Evolutionary conservation across 129 eudicot species (phyloP), one percentile per base, ranked within the genome.

Genomic region (Daucus carota): DNA sequence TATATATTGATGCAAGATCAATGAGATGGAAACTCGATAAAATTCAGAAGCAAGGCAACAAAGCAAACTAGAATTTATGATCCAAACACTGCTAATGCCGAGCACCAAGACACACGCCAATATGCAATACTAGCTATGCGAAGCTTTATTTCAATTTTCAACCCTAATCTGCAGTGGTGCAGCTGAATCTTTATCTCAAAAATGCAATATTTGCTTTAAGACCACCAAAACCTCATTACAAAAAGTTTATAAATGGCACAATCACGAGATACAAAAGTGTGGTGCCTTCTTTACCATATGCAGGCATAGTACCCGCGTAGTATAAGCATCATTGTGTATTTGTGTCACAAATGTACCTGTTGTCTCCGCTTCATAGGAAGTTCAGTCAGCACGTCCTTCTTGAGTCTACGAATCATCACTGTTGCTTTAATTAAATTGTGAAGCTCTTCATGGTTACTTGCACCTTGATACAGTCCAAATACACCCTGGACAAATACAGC

Each of bases 381-480:
- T 87, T 94, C 96, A 80, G 92, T 57, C 45, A 94, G 96, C 76
- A 94, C 99, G 31, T 94, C 97, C 78, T 89, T 94, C 82, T 94
- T 94, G 38, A 94, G 96, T 80, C 97, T 91, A 47, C 99, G 99
- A 65, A 94, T 91, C 99, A 94, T 91, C 76, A 94, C 80, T 50
- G 99, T 94, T 72, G 97, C 90, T 82, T 94, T 94, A 80, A 94
- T 94, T 74, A 94, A 86, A 85, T 87, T 89, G 86, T 94, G 99
- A 82, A 94, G 86, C 86, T 94, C 99, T 76, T 94, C 99, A 76
- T 91, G 97, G 81, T 94, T 91, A 82, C 99, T 94, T 36, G 99
- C 90, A 83, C 99, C 99, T 84, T 94, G 99, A 83, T 94, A 94
- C 80, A 80, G 44, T 81, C 99, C 99, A 85, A 94, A 94, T 20